Base-by-base conservation (phyloP, 495 filamentous ascomycete species). In the Aspergillus sclerotiicarbonarius region DNA sequence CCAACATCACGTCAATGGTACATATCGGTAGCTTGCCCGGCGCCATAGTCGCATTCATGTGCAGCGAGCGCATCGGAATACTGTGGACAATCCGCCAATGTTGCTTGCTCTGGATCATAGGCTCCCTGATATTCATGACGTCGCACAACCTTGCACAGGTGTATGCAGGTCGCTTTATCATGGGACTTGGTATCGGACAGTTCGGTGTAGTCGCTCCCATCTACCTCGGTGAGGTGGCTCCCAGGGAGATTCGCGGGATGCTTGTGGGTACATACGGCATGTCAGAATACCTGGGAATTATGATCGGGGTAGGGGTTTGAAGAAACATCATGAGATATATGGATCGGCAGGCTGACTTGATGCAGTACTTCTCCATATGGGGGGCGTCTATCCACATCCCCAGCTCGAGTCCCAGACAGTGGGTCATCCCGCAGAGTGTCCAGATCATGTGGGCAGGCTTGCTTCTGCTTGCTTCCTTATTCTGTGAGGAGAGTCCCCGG, bases 1-100 rank as follows among this genome's bases (percentile, higher is more conserved):
- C 77, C 19, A 86, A 85, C 64, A 78, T 87, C 46, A 83, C 84
- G 0, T 71, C 82, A 19, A 87, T 86, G 84, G 84, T 86, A 4
- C 82, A 85, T 44, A 78, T 87, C 35, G 84, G 84, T 1, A 78
- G 74, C 52, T 76, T 87, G 16, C 76, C 67, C 0, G 84, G 84
- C 1, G 81, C 82, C 4, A 62, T 84, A 7, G 63, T 84, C 46
- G 84, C 83, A n/a, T 85, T 86, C 65, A 52, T 81, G 16, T 60
- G 83, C 41, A 84, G 82, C 48, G 84, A 87, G 51, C 78, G 74
- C 43, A 77, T 85, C 56, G 83, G 82, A 12, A 78, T 82, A 51
- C 73, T 86, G 12, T 84, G 82, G 81, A 80, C 85, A 1, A 85
- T 83, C 18, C 73, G 83, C 4, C 76, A 82, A 58, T 71, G 86